phyloP scores from a whole-genome alignment of 2,329 filamentous ascomycete species.

The Pleomassaria siparia region DNA sequence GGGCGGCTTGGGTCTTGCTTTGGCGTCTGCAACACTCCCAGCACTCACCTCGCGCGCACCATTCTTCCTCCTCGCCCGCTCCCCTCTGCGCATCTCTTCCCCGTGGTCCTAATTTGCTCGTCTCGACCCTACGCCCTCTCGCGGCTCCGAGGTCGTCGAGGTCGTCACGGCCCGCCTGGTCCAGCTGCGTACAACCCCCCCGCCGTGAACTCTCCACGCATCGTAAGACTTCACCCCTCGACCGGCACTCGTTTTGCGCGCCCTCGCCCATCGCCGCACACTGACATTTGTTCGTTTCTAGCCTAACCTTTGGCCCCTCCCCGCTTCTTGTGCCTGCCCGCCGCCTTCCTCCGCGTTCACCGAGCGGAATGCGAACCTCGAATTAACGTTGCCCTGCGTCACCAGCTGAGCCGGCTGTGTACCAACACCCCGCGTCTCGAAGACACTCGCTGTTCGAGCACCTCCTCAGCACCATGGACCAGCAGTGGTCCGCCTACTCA shows the following conservation, averaged over 20 bases:
- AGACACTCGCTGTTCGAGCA: slow-evolving; percentile 10
- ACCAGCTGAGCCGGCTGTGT: slow-evolving; percentile 39
- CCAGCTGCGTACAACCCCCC: neutral
- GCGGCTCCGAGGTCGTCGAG: slow-evolving; percentile 2
- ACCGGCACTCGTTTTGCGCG: neutral
- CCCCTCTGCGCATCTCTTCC: slow-evolving; percentile 1
- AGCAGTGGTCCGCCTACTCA: slow-evolving; percentile 42
- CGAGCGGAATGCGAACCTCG: slow-evolving; percentile 37
- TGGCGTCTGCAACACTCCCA: slow-evolving; percentile 1
- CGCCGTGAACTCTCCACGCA: neutral
- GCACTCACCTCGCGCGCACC: neutral
- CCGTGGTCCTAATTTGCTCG: neutral
- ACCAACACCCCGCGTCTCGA: slow-evolving; percentile 10
- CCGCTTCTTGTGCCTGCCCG: slow-evolving; percentile 2
- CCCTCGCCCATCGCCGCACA: neutral
- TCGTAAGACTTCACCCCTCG: neutral
- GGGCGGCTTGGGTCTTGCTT: neutral
- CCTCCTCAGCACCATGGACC: slow-evolving; percentile 31
- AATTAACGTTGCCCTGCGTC: slow-evolving; percentile 36
- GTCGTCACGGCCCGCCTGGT: neutral
- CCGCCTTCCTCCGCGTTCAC: slow-evolving; percentile 13
- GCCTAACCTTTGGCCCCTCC: neutral
- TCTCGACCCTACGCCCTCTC: neutral
- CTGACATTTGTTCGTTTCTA: no score
- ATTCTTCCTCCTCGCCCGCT: slow-evolving; percentile 3